These are phyloP conservation scores for Sporobolomyces phaffii DNA, from an alignment of 768 basidiomycete species.

Conservation along the genomic window DNA sequence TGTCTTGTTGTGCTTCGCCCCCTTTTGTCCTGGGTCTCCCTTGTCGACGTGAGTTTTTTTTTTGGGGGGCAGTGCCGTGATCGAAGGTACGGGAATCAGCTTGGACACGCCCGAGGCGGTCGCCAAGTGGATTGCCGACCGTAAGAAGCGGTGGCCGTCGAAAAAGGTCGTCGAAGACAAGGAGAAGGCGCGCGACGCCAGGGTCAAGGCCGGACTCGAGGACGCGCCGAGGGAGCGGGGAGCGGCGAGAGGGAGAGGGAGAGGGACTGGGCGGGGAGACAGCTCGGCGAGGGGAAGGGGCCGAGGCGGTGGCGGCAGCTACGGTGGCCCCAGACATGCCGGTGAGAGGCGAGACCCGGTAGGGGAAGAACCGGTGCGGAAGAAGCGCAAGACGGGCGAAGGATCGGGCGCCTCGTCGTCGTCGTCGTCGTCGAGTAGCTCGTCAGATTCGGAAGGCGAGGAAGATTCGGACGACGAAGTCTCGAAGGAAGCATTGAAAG, in stretches of 20 bases:
- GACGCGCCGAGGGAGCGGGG: conserved; percentile 13
- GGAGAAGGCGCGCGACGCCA: conserved; percentile 19
- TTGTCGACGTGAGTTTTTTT: no score
- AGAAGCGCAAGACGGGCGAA: neutral
- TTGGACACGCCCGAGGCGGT: conserved; percentile 77
- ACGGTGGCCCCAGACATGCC: neutral
- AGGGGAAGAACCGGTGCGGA: neutral
- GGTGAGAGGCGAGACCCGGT: neutral
- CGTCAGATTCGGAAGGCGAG: neutral
- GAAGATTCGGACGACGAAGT: conserved; percentile 19
- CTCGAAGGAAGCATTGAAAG: neutral
- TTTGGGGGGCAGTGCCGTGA: conserved; percentile 42
- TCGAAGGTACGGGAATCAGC: conserved; percentile 62
- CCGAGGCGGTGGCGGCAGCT: neutral
- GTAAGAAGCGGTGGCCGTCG: conserved; percentile 79
- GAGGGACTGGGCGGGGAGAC: conserved; percentile 4
- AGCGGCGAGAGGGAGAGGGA: conserved; percentile 13
- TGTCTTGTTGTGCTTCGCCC: no score
- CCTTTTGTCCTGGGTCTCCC: no score
- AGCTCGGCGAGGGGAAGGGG: neutral
- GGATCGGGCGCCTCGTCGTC: neutral
- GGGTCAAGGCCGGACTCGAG: conserved; percentile 31
- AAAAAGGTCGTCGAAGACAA: conserved; percentile 66
- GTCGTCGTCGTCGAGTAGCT: neutral
- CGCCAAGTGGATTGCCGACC: conserved; percentile 78